A percentile compares a stretch with the other conserved stretches of the same genome.
Evolutionary conservation across 768 basidiomycete species (phyloP).

Genomic region (Termitomyces sp.): DNA sequence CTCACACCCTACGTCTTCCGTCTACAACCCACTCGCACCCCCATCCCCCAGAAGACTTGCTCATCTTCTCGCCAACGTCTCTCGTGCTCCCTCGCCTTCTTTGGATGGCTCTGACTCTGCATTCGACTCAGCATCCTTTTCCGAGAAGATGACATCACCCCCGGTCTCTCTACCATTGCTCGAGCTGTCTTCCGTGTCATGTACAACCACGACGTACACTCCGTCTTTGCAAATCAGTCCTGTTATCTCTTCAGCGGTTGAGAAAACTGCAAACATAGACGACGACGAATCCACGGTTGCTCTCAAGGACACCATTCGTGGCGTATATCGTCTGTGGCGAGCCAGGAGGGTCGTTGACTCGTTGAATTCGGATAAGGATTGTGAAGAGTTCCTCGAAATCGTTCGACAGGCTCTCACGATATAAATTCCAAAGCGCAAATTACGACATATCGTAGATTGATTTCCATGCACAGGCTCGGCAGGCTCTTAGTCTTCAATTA

Average conservation of each 20-base stretch:
- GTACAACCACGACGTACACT: neutral
- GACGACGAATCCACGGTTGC: conserved; percentile 25
- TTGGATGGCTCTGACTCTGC: conserved; percentile 19
- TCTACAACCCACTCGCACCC: conserved; percentile 35
- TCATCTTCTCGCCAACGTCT: conserved; percentile 33
- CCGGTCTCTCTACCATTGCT: conserved; percentile 7
- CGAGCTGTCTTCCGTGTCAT: neutral
- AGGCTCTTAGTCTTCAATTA: no score
- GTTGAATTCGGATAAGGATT: conserved; percentile 17
- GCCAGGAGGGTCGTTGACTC: conserved; percentile 20
- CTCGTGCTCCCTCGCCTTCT: conserved; percentile 20
- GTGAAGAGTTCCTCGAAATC: conserved; percentile 30
- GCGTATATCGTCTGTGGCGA: conserved; percentile 59
- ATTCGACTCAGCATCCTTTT: conserved; percentile 18
- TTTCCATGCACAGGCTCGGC: no score
- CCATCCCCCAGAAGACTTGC: conserved; percentile 37
- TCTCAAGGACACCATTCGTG: conserved; percentile 46
- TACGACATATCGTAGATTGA: no score
- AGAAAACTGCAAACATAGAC: neutral
- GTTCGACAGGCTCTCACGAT: conserved; percentile 27
- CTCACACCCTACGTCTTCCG: conserved; percentile 19
- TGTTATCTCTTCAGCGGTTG: conserved; percentile 4
- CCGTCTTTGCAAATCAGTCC: neutral
- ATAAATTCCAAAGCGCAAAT: no score
- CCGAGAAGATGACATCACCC: conserved; percentile 5